Conservation (phyloP, 352 stramenopile genomes). For the Globisporangium alternatum region DNA sequence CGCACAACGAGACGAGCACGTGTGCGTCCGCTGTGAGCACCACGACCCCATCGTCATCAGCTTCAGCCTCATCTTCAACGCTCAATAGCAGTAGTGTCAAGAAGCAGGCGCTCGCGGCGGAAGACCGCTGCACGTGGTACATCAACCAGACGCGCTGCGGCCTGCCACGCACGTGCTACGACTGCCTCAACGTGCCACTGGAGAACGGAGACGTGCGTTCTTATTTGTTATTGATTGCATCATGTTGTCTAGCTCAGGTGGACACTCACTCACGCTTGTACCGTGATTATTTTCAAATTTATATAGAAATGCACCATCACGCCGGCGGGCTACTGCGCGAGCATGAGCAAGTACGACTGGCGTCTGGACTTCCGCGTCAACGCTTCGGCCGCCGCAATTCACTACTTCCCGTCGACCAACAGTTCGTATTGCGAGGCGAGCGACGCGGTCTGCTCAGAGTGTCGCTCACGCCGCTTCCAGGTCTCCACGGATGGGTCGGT, state of each 20-base stretch:
- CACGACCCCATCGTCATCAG: not conserved
- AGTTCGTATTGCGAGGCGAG: conserved; percentile 41
- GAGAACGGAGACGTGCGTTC: conserved; percentile 18
- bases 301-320: conserved; percentile 31
- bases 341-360: conserved; percentile 23
- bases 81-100: not conserved
- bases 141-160: conserved; percentile 26
- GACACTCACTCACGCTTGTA: no score
- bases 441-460: conserved; percentile 27
- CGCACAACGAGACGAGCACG: conserved; percentile 14
- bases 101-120: conserved; percentile 24
- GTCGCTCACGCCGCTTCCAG: conserved; percentile 10
- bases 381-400: conserved; percentile 13
- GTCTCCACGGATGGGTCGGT: not conserved
- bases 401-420: conserved; percentile 50
- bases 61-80: conserved; percentile 1
- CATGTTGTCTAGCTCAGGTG: no score
- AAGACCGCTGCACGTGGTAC: conserved; percentile 40
- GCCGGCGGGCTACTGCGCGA: conserved; percentile 31
- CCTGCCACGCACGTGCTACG: conserved; percentile 31
- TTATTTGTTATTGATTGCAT: no score
- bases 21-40: not conserved
- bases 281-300: not conserved
- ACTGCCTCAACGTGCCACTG: conserved; percentile 32
- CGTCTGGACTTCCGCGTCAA: conserved; percentile 26